Conservation (phyloP, 108 stramenopile species). For the Discostella pseudostelligera region DNA sequence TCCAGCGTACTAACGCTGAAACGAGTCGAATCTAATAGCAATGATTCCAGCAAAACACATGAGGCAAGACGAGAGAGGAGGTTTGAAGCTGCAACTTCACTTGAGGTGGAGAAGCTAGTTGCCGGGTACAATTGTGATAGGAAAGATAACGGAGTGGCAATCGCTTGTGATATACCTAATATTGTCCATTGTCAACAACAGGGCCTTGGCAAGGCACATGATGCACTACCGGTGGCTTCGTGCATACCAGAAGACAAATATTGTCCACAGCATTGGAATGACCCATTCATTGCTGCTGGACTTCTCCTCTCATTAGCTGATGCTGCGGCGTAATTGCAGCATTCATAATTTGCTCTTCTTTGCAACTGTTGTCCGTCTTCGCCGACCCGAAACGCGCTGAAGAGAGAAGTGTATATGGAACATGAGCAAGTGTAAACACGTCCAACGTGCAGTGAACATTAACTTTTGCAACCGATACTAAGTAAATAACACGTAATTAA, state of each 20-base stretch:
- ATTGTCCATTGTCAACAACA: slow-evolving; percentile 10
- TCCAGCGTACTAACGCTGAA: slow-evolving; percentile 69
- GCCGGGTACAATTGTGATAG: too few species aligned
- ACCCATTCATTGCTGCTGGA: slow-evolving; percentile 15
- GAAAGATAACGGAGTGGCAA: too few species aligned
- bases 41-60: slow-evolving; percentile 70
- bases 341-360: not conserved
- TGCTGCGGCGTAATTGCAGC: not conserved
- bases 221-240: not conserved
- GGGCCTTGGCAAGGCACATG: not conserved
- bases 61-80: slow-evolving; percentile 77
- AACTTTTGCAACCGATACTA: too few species aligned
- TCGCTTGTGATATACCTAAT: not conserved
- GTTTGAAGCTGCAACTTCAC: slow-evolving; percentile 63
- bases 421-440: too few species aligned
- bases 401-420: too few species aligned
- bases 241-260: not conserved
- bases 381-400: too few species aligned
- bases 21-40: slow-evolving; percentile 77
- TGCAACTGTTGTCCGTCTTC: too few species aligned
- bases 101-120: slow-evolving; percentile 74
- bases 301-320: slow-evolving; percentile 7
- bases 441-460: too few species aligned
- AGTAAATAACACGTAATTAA: too few species aligned
- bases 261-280: slow-evolving; percentile 1